Evolutionary conservation across 2,329 filamentous ascomycete species (phyloP).

Genomic region (Colletotrichum somersetense): DNA sequence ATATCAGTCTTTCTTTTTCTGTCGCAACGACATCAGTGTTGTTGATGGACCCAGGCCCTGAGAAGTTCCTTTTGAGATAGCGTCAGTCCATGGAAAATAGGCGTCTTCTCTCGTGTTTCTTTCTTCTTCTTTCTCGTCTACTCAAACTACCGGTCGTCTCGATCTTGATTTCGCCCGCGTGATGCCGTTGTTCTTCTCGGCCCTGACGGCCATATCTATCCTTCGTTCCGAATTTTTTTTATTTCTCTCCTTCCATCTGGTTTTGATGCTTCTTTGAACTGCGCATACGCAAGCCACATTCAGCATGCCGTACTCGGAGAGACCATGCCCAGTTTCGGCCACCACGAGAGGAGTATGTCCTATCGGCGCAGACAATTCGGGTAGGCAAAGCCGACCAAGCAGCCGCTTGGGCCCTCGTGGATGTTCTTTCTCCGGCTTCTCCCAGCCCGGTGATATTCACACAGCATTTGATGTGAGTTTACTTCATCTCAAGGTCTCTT

Average conservation of each 20-base stretch:
- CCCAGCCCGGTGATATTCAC: conserved; percentile 48
- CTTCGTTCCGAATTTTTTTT: conserved; percentile 1
- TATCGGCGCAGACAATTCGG: conserved; percentile 37
- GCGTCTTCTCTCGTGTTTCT: not conserved
- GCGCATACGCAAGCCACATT: conserved; percentile 1
- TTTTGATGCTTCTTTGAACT: not conserved
- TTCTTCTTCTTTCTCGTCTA: conserved; percentile 2
- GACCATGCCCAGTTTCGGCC: conserved; percentile 50
- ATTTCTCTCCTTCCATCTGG: not conserved
- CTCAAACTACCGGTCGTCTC: conserved; percentile 1
- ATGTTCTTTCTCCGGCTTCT: conserved; percentile 50
- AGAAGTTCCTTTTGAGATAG: conserved; percentile 21
- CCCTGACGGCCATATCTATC: conserved; percentile 30
- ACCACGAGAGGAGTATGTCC: conserved; percentile 46
- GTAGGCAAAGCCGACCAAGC: conserved; percentile 32
- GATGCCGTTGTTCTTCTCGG: conserved; percentile 25
- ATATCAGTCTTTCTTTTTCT: conserved; percentile 1
- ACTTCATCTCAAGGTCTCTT: not conserved
- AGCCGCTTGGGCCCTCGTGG: conserved; percentile 48
- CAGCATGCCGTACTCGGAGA: conserved; percentile 46
- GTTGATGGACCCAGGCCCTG: not conserved
- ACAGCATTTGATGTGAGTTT: conserved; percentile 53
- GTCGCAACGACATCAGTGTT: conserved; percentile 2
- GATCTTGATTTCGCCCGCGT: not conserved
- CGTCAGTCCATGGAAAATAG: not conserved